Base-by-base conservation (phyloP, 352 stramenopile genomes). In the Peronosclerospora sorghi region DNA sequence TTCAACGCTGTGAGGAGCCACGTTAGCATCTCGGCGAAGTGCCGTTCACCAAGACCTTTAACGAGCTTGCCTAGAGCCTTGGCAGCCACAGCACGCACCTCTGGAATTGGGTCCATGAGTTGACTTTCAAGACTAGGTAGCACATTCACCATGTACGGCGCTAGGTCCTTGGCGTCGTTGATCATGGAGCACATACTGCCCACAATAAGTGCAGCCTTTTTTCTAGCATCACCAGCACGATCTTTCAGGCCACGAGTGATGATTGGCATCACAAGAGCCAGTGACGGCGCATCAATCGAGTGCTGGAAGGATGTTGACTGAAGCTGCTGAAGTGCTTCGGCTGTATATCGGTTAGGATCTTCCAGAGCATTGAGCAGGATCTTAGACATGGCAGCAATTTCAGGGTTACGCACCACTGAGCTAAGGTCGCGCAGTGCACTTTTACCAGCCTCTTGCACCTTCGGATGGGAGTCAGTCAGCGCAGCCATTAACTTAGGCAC, bases 101-200 rank as follows among this genome's bases (percentile, higher is more conserved):
- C 89, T 1, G 92, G 93, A 47, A 97, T 96, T 1, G 90, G 89
- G 51, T 98, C 93, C 54, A 97, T 70, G 13, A 94, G 65, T 49
- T 87, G 75, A 3, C 54, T 80, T 61, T 99, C 97, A 15, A 99
- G 74, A 54, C 95, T 96, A 5, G 94, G 91, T 40, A 99, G 54
- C 43, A 99, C 82, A 23, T 86, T 96, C 24, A 96, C 76, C 32
- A 99, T 82, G 65, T 99, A 99, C 20, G 96, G 96, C 23, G 97
- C 69, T 29, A 99, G 79, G 60, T 99, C 94, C 68, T 96, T 94
- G 17, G 94, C 65, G 62, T 99, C 95, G 58, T 97, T 97, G 35
- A 98, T 97, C 94, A 99, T 98, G 4, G 88, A 95, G 55, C 91
- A 98, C 68, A 99, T 99, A 55, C 97, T 99, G 42, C 97, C 96